These are phyloP conservation scores for Hyphochytrium catenoides DNA, from an alignment of 352 stramenopile genomes.

Conservation along the genomic window DNA sequence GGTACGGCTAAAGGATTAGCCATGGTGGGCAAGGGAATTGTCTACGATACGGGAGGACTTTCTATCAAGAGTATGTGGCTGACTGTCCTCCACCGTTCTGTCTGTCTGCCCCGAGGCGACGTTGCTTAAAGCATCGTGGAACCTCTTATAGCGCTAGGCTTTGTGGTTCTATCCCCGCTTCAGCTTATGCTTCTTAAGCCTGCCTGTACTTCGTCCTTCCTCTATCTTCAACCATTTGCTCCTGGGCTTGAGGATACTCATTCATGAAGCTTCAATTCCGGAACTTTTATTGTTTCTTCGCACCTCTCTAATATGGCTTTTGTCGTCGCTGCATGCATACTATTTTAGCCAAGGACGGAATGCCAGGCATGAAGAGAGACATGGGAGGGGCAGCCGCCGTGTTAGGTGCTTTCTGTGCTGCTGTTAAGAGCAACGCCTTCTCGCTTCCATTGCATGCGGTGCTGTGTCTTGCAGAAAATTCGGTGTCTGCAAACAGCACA, in stretches of 20 bases:
- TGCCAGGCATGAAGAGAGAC: slow-evolving; percentile 80
- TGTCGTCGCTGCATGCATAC: no score
- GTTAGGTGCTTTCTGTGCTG: slow-evolving; percentile 39
- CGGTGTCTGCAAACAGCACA: slow-evolving; percentile 57
- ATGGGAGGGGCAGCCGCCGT: slow-evolving; percentile 62
- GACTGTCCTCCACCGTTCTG: no score
- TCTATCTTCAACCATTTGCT: no score
- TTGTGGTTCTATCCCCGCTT: no score
- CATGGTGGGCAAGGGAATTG: slow-evolving; percentile 84
- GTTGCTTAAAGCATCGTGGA: no score
- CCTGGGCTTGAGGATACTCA: slow-evolving; percentile 30
- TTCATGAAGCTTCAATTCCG: no score
- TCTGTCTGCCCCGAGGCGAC: no score
- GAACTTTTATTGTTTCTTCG: no score
- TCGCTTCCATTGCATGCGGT: slow-evolving; percentile 53
- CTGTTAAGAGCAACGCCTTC: slow-evolving; percentile 60
- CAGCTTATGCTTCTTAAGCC: no score
- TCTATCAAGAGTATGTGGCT: slow-evolving; percentile 65
- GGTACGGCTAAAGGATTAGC: slow-evolving; percentile 23
- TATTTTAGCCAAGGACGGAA: slow-evolving; percentile 30
- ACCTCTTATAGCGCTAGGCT: no score
- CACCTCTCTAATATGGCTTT: no score
- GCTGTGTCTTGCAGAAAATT: slow-evolving; percentile 82
- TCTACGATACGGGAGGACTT: slow-evolving; percentile 88
- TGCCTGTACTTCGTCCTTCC: no score